Conservation (phyloP, 495 filamentous ascomycete species). For the Aspergillus saccharolyticus region DNA sequence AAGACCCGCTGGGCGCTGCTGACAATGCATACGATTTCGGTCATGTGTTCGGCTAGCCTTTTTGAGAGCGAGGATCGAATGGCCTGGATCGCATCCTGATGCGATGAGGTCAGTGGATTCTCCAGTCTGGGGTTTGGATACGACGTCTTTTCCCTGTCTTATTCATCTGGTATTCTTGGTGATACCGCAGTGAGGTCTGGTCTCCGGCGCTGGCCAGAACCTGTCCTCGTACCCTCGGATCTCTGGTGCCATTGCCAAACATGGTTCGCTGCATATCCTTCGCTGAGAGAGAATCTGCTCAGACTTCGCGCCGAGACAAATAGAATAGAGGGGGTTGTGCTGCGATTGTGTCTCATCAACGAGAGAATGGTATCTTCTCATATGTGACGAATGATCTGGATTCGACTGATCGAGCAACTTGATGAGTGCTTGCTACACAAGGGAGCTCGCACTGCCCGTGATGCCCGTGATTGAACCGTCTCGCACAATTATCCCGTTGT, state of each 20-base stretch:
- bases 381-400: not conserved
- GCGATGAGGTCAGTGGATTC: conserved; percentile 1
- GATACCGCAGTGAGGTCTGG: too few species aligned
- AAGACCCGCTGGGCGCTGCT: conserved; percentile 18
- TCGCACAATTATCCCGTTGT: not conserved
- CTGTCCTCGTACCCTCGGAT: not conserved
- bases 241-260: not conserved
- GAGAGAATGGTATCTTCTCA: not conserved
- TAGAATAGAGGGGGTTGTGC: not conserved
- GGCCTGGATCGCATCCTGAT: conserved; percentile 3
- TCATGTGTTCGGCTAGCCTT: conserved; percentile 21
- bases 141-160: not conserved
- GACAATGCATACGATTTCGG: conserved; percentile 21
- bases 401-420: not conserved
- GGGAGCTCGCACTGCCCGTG: not conserved
- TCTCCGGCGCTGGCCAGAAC: not conserved
- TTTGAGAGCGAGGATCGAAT: conserved; percentile 10
- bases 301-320: not conserved
- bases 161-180: too few species aligned
- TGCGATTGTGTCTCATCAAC: not conserved
- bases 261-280: not conserved
- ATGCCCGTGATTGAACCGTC: not conserved
- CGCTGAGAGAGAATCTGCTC: not conserved
- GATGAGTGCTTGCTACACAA: not conserved
- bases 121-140: not conserved